Evolutionary conservation across 2,329 filamentous ascomycete genomes (phyloP), one percentile per base, ranked within the genome.

Genomic region (Juglanconis oblonga): DNA sequence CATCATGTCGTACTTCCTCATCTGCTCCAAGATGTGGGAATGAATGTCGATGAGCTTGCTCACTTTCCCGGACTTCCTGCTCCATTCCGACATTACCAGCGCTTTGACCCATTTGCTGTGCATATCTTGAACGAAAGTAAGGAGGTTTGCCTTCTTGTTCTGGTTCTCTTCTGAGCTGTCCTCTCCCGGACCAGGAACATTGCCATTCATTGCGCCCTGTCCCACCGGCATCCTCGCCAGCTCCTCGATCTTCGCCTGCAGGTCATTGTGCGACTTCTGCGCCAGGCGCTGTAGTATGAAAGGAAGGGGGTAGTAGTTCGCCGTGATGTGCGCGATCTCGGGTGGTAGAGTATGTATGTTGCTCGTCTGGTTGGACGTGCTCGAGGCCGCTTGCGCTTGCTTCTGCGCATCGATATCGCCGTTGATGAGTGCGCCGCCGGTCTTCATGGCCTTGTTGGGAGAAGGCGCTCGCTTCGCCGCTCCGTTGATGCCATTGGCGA

Each of bases 41-140:
- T 90, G 90, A 65, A 99, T 77, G 69, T 98, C 93, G 65, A 98
- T 96, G 62, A 98, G 81, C 73, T 89, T 92, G 76, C 89, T 90
- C 67, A 98, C 90, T 67, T 90, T 86, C 44, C 86, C 82, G 38
- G 89, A 87, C 72, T 90, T 88, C 69, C 90, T 84, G 71, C 90
- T 91, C 95, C 95, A 99, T 74, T 95, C 89, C 1, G 90, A 87
- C 51, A 99, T 87, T 29, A 99, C 92, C 24, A 97, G 81, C 7
- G 93, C 85, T 76, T 99, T 98, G 72, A 96, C 91, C 80, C 96
- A 98, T 76, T 91, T 92, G 35, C 88, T 87, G 69, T 97, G 88
- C 69, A 89, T 86, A 29, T 87, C 84, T 71, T 94, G 88, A 8
- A 90, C 87, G 76, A 95, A 96, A 48, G 90, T 85, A 61, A 97